Evolutionary conservation across 495 filamentous ascomycete genomes (phyloP).

Genomic region (Xylaria telfairii): DNA sequence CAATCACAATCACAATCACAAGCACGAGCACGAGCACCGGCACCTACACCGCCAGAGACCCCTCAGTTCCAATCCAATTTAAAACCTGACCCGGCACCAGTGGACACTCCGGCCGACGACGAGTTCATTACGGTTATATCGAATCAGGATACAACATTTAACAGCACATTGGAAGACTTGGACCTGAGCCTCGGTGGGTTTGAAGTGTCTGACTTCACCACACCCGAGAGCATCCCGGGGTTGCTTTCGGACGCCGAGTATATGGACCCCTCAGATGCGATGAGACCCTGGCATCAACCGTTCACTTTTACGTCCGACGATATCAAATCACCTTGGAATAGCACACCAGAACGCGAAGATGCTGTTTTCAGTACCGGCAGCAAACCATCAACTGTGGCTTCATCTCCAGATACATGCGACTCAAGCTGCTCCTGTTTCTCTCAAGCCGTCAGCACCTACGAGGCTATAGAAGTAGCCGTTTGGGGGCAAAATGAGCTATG

Average conservation of each 20-base stretch:
- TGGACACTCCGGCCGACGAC: constrained; percentile 5
- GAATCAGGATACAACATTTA: constrained; percentile 14
- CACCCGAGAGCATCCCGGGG: constrained; percentile 1
- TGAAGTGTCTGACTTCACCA: constrained; percentile 18
- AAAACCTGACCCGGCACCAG: constrained; percentile 1
- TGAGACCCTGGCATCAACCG: constrained; percentile 23
- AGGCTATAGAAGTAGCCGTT: constrained; percentile 24
- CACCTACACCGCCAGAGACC: constrained; percentile 23
- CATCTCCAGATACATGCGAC: constrained; percentile 6
- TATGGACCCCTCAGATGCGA: constrained; percentile 25
- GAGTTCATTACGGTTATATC: constrained; percentile 16
- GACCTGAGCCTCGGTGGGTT: constrained; percentile 20
- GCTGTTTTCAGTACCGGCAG: constrained; percentile 11
- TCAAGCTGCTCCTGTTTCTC: constrained; percentile 27
- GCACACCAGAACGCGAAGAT: constrained; percentile 23
- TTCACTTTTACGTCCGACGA: constrained; percentile 18
- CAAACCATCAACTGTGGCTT: constrained; percentile 14
- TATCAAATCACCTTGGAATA: constrained; percentile 18
- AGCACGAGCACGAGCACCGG: constrained; percentile 7
- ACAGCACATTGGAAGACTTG: constrained; percentile 15
- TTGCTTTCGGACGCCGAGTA: constrained; percentile 22
- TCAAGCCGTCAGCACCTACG: constrained; percentile 22
- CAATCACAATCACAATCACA: not conserved
- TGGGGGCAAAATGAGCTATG: constrained; percentile 24
- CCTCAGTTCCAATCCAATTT: constrained; percentile 11